These are phyloP conservation scores for Phytophthora brassicae DNA, from an alignment of 352 stramenopile genomes.

Conservation along the genomic window DNA sequence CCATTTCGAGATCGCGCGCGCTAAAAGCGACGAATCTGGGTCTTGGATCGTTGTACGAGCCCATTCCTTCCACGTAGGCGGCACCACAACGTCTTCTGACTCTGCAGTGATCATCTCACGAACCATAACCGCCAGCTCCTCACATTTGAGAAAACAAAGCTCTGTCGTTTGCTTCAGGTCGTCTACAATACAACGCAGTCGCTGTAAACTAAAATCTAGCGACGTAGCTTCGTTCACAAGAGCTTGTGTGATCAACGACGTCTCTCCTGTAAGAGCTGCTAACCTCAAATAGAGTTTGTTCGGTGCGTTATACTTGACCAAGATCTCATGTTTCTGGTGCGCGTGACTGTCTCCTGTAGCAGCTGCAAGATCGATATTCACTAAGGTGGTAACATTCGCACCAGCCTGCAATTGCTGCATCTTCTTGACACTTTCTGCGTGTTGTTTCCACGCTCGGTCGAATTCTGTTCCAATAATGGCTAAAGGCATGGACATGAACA, in stretches of 20 bases:
- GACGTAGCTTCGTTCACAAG: constrained; percentile 43
- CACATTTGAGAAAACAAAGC: constrained; percentile 50
- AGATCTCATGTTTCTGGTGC: constrained; percentile 72
- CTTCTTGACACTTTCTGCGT: constrained; percentile 67
- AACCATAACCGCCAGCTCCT: constrained; percentile 61
- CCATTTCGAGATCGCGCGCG: constrained; percentile 50
- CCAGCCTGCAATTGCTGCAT: constrained; percentile 42
- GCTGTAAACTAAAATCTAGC: constrained; percentile 41
- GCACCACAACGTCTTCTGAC: constrained; percentile 38
- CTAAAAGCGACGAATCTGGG: constrained; percentile 44
- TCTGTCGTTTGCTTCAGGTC: constrained; percentile 58
- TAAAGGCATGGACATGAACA: constrained; percentile 86
- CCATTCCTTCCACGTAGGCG: constrained; percentile 39
- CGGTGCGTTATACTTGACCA: constrained; percentile 78
- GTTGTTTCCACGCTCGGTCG: constrained; percentile 75
- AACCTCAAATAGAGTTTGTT: constrained; percentile 69
- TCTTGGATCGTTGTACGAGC: constrained; percentile 45
- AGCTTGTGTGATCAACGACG: constrained; percentile 67
- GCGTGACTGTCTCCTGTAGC: constrained; percentile 28
- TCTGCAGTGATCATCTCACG: constrained; percentile 62
- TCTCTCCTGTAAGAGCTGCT: constrained; percentile 60
- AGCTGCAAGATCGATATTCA: constrained; percentile 32
- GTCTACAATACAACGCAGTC: constrained; percentile 50
- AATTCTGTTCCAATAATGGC: constrained; percentile 88
- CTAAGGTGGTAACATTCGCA: constrained; percentile 17